phyloP scores from a whole-genome alignment of 1,139 yeast genomes.

The Scheffersomyces cryptocercus region DNA sequence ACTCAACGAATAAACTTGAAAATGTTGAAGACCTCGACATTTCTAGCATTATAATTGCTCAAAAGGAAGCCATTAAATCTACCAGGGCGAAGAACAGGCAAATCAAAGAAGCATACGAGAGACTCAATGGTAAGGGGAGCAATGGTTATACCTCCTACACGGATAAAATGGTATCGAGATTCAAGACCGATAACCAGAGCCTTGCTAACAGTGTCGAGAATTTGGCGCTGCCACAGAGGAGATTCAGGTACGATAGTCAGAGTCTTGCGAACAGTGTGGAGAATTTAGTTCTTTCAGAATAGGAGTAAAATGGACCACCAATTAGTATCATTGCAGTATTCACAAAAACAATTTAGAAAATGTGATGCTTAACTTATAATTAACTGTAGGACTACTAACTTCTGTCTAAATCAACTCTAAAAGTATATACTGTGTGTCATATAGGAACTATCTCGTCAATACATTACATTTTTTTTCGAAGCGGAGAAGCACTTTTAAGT shows the following conservation, averaged over 20 bases:
- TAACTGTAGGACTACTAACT: too few relatives aligned
- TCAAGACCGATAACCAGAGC: constrained; percentile 33
- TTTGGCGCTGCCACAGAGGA: constrained; percentile 1
- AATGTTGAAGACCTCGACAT: constrained; percentile 46
- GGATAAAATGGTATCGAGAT: constrained; percentile 17
- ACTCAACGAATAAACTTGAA: constrained; percentile 34
- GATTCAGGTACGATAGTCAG: constrained; percentile 30
- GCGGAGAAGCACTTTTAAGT: too few relatives aligned
- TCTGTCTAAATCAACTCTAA: too few relatives aligned
- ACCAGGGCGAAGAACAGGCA: constrained; percentile 39
- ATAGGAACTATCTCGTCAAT: too few relatives aligned
- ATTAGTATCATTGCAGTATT: too few relatives aligned
- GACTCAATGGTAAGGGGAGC: constrained; percentile 8
- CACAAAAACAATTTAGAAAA: too few relatives aligned
- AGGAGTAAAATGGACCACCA: too few relatives aligned
- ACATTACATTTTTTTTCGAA: too few relatives aligned
- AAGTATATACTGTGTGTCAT: too few relatives aligned
- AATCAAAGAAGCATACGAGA: constrained; percentile 35
- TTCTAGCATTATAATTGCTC: constrained; percentile 44
- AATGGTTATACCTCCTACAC: constrained; percentile 12
- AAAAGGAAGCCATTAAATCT: constrained; percentile 41
- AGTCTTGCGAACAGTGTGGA: constrained; percentile 29
- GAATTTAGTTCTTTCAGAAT: constrained; percentile 3
- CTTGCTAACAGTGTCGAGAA: constrained; percentile 24
- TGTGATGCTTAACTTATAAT: too few relatives aligned